Base-by-base conservation (phyloP, 2,329 filamentous ascomycete genomes). In the Penicillium sp. region DNA sequence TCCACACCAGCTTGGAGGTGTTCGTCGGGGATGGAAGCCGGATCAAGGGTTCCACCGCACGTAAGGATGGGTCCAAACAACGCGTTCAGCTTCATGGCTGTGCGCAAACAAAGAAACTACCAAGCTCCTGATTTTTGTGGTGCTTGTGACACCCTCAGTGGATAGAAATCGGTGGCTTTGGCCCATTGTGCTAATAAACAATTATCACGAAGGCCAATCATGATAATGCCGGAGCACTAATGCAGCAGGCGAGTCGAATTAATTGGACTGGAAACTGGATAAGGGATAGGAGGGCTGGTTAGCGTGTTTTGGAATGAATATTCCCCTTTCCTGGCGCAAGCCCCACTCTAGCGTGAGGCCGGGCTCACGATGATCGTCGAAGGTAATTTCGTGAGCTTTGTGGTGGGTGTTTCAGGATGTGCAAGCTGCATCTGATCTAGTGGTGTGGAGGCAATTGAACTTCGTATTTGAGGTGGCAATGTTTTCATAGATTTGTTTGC, bases 291-390 rank as follows among this genome's bases (percentile, higher is more conserved):
- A 61, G 50, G 26, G 29, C 44, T 29, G 47, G 33, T 48, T 66
- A 66, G 65, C 64, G 64, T 61, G 61, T 62, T 64, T 64, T 57
- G 51, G 51, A 54, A 47, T 42, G 23, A 54, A 45, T 46, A 46
- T 58, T 62, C 50, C 55, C 54, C 50, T 59, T 50, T 55, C 51
- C 57, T 53, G 55, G 48, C 56, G 59, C 55, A 55, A 50, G 45
- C 54, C 54, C 49, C 57, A 23, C 53, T 46, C 49, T 64, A 64
- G 62, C 60, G 62, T 54, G 39, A 57, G 29, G 54, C 61, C 59
- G 42, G 39, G 33, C 52, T 51, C 35, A 54, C 44, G 54, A 45
- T 62, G 66, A 67, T 68, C 66, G 64, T 58, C 64, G 53, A 52
- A 53, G 48, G 56, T 46, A 67, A 67, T 66, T 63, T 65, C 57